These are phyloP conservation scores for Rasamsonia emersonii DNA, from an alignment of 2,329 filamentous ascomycete species.

Conservation along the genomic window DNA sequence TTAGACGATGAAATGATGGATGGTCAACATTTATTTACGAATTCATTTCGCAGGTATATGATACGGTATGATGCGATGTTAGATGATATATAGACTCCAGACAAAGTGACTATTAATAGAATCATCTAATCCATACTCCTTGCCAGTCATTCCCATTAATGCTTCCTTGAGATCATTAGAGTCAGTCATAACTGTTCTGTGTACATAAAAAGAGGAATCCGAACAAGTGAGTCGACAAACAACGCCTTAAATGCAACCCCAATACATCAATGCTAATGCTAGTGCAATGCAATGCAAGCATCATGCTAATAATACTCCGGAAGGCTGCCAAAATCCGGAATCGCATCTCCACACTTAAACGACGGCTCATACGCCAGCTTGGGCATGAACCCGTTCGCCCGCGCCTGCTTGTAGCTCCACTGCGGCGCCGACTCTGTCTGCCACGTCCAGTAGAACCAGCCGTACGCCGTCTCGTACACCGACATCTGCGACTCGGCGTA, in stretches of 20 bases:
- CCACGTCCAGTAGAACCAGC: conserved; percentile 99
- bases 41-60: too few relatives aligned
- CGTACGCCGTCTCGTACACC: conserved; percentile 85
- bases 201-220: too few relatives aligned
- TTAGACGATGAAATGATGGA: too few relatives aligned
- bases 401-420: conserved; percentile 62
- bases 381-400: conserved; percentile 73
- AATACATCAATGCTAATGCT: not conserved
- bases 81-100: too few relatives aligned
- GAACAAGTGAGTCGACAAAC: not conserved
- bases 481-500: conserved; percentile 97
- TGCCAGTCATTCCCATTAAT: too few relatives aligned
- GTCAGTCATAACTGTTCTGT: too few relatives aligned
- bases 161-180: too few relatives aligned
- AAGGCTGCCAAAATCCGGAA: conserved; percentile 38
- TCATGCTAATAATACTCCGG: conserved; percentile 33
- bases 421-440: conserved; percentile 76
- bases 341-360: conserved; percentile 55
- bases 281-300: conserved; percentile 4
- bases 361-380: conserved; percentile 59
- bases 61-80: too few relatives aligned
- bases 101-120: too few relatives aligned
- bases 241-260: not conserved
- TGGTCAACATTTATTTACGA: too few relatives aligned
- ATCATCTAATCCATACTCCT: too few relatives aligned